phyloP scores from a whole-genome alignment of 2,329 filamentous ascomycete genomes.

The Polychaeton citri region DNA sequence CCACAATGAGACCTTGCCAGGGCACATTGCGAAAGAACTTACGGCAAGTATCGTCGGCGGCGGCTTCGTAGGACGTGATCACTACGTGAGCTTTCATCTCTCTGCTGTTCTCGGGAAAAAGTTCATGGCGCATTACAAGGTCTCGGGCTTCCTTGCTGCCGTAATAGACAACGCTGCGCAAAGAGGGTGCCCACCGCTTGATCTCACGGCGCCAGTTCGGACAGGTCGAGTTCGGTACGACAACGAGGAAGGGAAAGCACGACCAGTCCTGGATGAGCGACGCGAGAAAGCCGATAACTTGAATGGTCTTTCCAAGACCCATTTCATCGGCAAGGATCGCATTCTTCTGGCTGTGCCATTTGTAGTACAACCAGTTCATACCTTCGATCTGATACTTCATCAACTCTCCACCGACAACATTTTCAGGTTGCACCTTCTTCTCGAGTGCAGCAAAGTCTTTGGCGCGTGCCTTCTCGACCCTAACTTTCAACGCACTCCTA shows the following conservation, averaged over 20 bases:
- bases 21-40: conserved; percentile 55
- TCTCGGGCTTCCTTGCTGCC: conserved; percentile 63
- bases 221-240: conserved; percentile 89
- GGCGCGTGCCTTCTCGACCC: conserved; percentile 53
- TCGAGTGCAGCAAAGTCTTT: conserved; percentile 54
- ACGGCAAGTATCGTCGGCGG: conserved; percentile 56
- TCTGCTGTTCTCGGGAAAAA: conserved; percentile 54
- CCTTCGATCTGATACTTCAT: conserved; percentile 93
- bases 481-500: conserved; percentile 45
- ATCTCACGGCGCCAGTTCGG: conserved; percentile 97
- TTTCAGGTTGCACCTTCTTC: conserved; percentile 57
- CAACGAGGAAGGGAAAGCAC: conserved; percentile 85
- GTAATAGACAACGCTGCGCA: conserved; percentile 87
- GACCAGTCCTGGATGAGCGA: conserved; percentile 47
- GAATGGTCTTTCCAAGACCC: conserved; percentile 94
- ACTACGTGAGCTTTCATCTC: conserved; percentile 81
- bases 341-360: conserved; percentile 70
- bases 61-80: conserved; percentile 88
- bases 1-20: conserved; percentile 82
- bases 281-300: conserved; percentile 72
- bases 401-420: conserved; percentile 62
- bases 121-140: conserved; percentile 67
- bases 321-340: conserved; percentile 94
- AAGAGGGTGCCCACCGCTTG: conserved; percentile 76
- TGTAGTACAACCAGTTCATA: conserved; percentile 87